Conservation (phyloP, 2,329 filamentous ascomycete genomes). For the Sporothrix curviconia region DNA sequence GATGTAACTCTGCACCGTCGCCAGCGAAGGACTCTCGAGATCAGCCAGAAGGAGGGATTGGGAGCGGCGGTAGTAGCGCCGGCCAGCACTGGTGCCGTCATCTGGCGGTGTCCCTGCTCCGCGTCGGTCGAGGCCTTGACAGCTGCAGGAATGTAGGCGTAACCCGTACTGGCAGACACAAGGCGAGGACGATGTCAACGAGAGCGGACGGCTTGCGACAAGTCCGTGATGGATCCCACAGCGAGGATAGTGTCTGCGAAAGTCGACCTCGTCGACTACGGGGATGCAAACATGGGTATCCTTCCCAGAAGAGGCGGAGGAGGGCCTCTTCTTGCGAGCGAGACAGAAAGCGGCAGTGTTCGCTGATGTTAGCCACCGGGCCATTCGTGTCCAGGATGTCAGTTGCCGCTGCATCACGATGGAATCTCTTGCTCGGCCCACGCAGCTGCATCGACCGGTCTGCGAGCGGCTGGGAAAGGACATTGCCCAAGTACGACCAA, state of each 20-base stretch:
- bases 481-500: slow-evolving; percentile 32
- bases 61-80: slow-evolving; percentile 40
- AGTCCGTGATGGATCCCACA: slow-evolving; percentile 29
- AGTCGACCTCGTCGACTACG: slow-evolving; percentile 34
- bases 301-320: slow-evolving; percentile 35
- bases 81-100: slow-evolving; percentile 37
- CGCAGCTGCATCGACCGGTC: slow-evolving; percentile 17
- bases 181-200: slow-evolving; percentile 45
- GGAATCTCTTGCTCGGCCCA: neutral
- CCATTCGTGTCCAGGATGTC: neutral
- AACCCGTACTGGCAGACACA: slow-evolving; percentile 45
- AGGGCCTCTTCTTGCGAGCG: slow-evolving; percentile 35
- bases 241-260: slow-evolving; percentile 33
- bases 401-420: neutral
- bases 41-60: slow-evolving; percentile 37
- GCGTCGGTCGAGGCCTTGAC: neutral
- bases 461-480: slow-evolving; percentile 26
- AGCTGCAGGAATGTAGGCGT: slow-evolving; percentile 22
- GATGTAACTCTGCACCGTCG: slow-evolving; percentile 43
- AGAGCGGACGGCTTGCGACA: slow-evolving; percentile 39
- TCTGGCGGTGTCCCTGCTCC: neutral
- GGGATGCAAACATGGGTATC: slow-evolving; percentile 32
- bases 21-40: slow-evolving; percentile 40
- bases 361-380: neutral
- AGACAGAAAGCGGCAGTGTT: slow-evolving; percentile 3